Conservation (phyloP, 1,284 basidiomycete species). For the Heterobasidion irregulare region DNA sequence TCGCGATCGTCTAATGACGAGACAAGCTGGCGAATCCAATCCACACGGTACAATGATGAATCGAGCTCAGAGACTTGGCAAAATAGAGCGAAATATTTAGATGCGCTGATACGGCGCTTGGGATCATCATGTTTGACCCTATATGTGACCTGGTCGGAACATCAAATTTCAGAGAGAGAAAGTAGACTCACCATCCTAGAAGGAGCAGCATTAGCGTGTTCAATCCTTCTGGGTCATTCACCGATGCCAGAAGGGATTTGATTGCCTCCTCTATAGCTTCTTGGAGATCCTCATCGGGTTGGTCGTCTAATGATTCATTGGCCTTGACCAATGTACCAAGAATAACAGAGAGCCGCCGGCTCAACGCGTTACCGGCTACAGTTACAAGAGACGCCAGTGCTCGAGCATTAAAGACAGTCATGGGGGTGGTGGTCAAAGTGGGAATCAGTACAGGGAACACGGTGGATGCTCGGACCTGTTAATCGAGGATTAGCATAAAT, state of each 20-base stretch:
- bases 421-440: constrained; percentile 83
- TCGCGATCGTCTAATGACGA: constrained; percentile 79
- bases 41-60: constrained; percentile 77
- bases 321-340: constrained; percentile 71
- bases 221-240: constrained; percentile 79
- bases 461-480: constrained; percentile 78
- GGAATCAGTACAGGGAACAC: constrained; percentile 99
- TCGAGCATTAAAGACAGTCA: constrained; percentile 94
- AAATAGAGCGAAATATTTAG: constrained; percentile 72
- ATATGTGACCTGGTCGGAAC: not conserved
- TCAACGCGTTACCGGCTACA: constrained; percentile 88
- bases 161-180: constrained; percentile 2
- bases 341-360: constrained; percentile 72
- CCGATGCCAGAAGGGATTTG: constrained; percentile 65
- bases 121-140: constrained; percentile 78
- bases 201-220: constrained; percentile 85
- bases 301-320: constrained; percentile 46
- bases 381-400: constrained; percentile 88
- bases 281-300: constrained; percentile 61
- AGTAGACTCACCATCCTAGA: constrained; percentile 69
- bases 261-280: constrained; percentile 75
- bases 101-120: constrained; percentile 69
- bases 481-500: not conserved
- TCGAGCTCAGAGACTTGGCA: constrained; percentile 79
- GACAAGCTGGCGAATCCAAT: constrained; percentile 94